These are phyloP conservation scores for Porogramme epimiltina DNA, from an alignment of 1,284 basidiomycete genomes.

Conservation along the genomic window DNA sequence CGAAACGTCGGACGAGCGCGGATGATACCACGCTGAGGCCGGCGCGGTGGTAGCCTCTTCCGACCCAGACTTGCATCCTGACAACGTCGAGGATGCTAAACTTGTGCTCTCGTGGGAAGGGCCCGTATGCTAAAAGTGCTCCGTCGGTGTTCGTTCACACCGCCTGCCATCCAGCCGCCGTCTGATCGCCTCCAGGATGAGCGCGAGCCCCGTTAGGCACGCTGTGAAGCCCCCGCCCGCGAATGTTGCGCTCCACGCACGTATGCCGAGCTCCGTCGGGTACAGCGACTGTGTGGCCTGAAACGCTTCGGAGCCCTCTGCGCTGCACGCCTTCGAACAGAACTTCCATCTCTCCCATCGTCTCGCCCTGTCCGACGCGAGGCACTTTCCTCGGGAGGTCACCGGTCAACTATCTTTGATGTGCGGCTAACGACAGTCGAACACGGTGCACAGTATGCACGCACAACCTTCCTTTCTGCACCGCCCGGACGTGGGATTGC, in stretches of 20 bases:
- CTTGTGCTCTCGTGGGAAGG: slow-evolving; percentile 16
- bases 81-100: slow-evolving; percentile 16
- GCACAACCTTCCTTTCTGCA: not conserved
- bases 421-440: not conserved
- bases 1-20: not conserved
- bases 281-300: not conserved
- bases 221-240: slow-evolving; percentile 9
- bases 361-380: not conserved
- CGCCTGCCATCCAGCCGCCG: slow-evolving; percentile 14
- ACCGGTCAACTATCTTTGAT: not conserved
- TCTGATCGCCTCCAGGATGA: slow-evolving; percentile 5
- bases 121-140: slow-evolving; percentile 13
- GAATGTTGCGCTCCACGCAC: slow-evolving; percentile 14
- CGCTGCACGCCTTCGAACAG: not conserved
- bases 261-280: slow-evolving; percentile 7
- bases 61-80: slow-evolving; percentile 10
- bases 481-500: not conserved
- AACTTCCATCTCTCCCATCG: not conserved
- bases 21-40: no score
- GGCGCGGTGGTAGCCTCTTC: slow-evolving; percentile 5
- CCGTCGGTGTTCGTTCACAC: slow-evolving; percentile 16
- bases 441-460: not conserved
- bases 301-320: not conserved
- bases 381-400: not conserved
- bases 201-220: slow-evolving; percentile 13